Base-by-base conservation (phyloP, 495 filamentous ascomycete genomes). In the Hypoxylon trugodes region DNA sequence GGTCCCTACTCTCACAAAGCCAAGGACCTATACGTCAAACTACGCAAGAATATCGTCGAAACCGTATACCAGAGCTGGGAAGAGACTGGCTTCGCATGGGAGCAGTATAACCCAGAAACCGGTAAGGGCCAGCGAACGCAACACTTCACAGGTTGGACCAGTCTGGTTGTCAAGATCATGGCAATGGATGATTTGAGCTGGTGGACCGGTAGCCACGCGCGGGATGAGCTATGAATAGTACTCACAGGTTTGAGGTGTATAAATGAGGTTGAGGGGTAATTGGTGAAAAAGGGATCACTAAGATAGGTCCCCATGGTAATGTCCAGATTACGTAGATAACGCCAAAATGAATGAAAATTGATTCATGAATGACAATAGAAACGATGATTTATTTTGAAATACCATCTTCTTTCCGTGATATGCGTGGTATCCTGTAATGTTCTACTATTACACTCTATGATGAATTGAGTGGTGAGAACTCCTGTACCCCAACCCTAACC, bases 111-210 rank as follows among this genome's bases (percentile, higher is more conserved):
- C 74, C 90, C 94, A 0, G 91, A 96, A 61, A 96, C 89, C 3
- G 95, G 95, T 42, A 83, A 84, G 52, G 95, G 95, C 26, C 96
- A 98, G 80, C 85, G 95, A 45, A 98, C 93, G 18, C 93, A 96
- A 78, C 95, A 98, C 79, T 98, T 98, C 73, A 96, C 94, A 12
- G 95, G 95, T 51, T 98, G 95, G 95, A 98, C 96, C 43, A 96
- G 91, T 74, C 79, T 97, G 74, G 94, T 98, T 63, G 93, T 98
- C 33, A 97, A 96, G 81, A 90, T 98, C 69, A 97, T 98, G 95
- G 83, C 83, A 35, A 93, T 98, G 91, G 75, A 79, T 18, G 74
- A 80, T 19, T 42, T 81, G 28, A 61, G 36, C 36, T 54, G 28
- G 51, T 42, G 26, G 48, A 43, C 48, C 8, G 47, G 45, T 15